Percentiles rank a stretch among this genome's conserved stretches.
Conservation (phyloP, 768 basidiomycete genomes). For the Austroboletus eburneus region DNA sequence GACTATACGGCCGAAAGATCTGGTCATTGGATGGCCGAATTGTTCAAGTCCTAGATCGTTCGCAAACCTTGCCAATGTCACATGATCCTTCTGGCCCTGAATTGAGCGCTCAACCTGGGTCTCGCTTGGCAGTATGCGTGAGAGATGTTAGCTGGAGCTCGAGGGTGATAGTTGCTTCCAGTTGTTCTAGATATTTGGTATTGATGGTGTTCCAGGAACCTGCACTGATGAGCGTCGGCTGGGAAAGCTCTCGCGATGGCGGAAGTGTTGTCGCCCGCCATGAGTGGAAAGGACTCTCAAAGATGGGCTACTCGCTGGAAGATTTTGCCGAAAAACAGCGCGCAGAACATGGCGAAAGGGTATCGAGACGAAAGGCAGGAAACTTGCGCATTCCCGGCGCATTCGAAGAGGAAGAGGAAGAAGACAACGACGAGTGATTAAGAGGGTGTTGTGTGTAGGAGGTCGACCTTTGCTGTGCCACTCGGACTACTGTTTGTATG, state of each 20-base stretch:
- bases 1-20: constrained; percentile 47
- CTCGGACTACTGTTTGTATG: no score
- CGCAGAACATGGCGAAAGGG: constrained; percentile 30
- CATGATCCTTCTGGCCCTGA: constrained; percentile 70
- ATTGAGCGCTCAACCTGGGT: constrained; percentile 26
- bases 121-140: constrained; percentile 52
- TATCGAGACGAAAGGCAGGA: constrained; percentile 7
- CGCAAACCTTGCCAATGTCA: constrained; percentile 63
- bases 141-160: constrained; percentile 97
- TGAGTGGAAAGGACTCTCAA: constrained; percentile 92
- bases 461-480: no score
- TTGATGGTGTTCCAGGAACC: constrained; percentile 55
- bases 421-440: constrained; percentile 7
- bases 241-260: constrained; percentile 57
- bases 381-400: constrained; percentile 24
- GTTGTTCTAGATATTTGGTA: neutral
- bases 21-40: constrained; percentile 92
- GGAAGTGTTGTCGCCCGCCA: constrained; percentile 86
- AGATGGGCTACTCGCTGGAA: constrained; percentile 61
- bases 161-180: constrained; percentile 41
- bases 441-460: no score
- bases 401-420: constrained; percentile 23
- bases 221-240: constrained; percentile 86
- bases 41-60: constrained; percentile 80
- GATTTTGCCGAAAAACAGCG: constrained; percentile 66